Evolutionary conservation across 495 filamentous ascomycete species (phyloP), one percentile per base, ranked within the genome.

Genomic region (Aspergillus panamensis): DNA sequence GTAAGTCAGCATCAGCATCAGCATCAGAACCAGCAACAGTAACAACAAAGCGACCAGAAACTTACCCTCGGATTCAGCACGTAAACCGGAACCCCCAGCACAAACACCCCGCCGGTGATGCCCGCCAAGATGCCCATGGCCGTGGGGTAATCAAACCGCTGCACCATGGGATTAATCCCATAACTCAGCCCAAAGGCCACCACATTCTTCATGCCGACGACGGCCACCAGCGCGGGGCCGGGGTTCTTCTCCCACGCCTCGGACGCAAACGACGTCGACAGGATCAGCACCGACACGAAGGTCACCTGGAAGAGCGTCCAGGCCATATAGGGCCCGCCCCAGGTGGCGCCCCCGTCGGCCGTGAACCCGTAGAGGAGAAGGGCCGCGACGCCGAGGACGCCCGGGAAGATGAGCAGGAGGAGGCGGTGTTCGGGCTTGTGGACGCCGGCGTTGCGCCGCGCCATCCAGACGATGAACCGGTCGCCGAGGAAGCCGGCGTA

Each of bases 241-340:
- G 73, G 73, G 55, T 75, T 72, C 57, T 70, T 70, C 35, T 73
- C 69, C 66, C 66, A 73, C 1, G 66, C 71, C 52, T 75, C 73
- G 3, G 73, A 60, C 0, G 73, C 71, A 35, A 75, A 76, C 3
- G 67, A 66, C 12, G 73, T 73, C 0, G 68, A 61, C 14, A 66
- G 54, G 37, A 76, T 75, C 8, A 76, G 60, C 12, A 74, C 65
- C 3, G 67, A 70, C 13, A 75, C 69, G 45, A 75, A 76, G 0
- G 60, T 51, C 0, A 74, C 40, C 40, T 76, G 68, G 40, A 68
- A 67, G 14, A 76, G 54, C 1, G 69, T 69, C 72, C 72, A 76
- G 31, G 69, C 70, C 70, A 76, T 72, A 52, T 65, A 71, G 9
- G 69, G 73, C 8, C 70, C 73, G 17, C 62, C 66, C 67, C 69